phyloP scores from a whole-genome alignment of 192 early-diverging fungal genomes.

The Thoreauomyces humboldtii region DNA sequence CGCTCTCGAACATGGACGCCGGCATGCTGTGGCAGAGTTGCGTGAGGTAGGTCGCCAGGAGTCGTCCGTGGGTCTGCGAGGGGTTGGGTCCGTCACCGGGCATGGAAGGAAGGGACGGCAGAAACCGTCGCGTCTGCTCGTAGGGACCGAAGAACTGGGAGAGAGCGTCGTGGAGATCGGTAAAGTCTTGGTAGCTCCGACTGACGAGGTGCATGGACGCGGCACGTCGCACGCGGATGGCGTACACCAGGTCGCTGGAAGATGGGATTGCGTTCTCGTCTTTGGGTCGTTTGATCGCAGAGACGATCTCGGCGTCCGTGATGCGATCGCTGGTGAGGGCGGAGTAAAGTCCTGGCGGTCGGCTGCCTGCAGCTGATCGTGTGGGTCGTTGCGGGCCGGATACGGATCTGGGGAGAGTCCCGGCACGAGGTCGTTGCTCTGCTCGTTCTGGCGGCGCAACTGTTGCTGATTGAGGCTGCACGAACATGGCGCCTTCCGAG shows the following conservation, averaged over 20 bases:
- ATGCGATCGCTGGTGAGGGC: not conserved
- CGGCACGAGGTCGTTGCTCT: not conserved
- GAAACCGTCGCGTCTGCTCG: not conserved
- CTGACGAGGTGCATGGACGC: not conserved
- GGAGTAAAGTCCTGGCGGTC: not conserved
- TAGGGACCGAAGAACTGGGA: not conserved
- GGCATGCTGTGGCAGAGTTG: not conserved
- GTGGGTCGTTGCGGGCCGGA: not conserved
- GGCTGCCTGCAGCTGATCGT: not conserved
- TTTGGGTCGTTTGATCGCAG: not conserved
- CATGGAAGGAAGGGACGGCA: not conserved
- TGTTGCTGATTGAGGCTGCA: not conserved
- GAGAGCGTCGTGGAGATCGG: conserved; percentile 6
- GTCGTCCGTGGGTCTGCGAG: not conserved
- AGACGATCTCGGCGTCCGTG: not conserved
- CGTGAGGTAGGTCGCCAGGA: not conserved
- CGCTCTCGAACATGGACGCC: not conserved
- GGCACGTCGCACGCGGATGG: not conserved
- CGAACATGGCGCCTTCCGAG: not conserved
- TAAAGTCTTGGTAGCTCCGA: conserved; percentile 4
- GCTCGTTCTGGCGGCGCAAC: too few relatives aligned
- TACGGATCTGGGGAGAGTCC: conserved; percentile 7
- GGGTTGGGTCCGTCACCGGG: not conserved
- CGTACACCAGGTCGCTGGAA: not conserved
- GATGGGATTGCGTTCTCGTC: not conserved